Percentiles rank a stretch among this genome's conserved stretches.
Evolutionary conservation across 345 rosid genomes (phyloP).

Genomic region (Capsella bursapastoris): DNA sequence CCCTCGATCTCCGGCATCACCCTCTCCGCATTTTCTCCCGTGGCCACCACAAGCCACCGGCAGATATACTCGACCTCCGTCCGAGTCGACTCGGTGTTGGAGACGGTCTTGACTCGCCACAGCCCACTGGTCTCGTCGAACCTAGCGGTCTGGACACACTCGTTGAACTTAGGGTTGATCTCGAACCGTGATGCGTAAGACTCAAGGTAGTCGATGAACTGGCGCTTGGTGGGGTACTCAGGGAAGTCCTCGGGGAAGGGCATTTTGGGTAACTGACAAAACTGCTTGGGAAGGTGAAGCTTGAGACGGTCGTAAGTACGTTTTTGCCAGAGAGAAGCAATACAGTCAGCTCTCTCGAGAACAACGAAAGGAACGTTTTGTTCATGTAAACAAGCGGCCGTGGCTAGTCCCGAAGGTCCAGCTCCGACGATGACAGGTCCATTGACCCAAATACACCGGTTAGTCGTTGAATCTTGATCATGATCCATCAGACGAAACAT

Average conservation of each 20-base stretch:
- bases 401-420: conserved; percentile 85
- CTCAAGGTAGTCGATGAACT: conserved; percentile 80
- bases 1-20: conserved; percentile 80
- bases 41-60: conserved; percentile 95
- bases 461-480: conserved; percentile 48
- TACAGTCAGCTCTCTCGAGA: conserved; percentile 80
- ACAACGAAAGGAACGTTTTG: conserved; percentile 75
- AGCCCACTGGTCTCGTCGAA: conserved; percentile 79
- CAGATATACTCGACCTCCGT: conserved; percentile 83
- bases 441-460: conserved; percentile 67
- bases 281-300: conserved; percentile 85
- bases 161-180: conserved; percentile 79
- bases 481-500: conserved; percentile 52
- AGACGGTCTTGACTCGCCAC: conserved; percentile 77
- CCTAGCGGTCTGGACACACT: conserved; percentile 77
- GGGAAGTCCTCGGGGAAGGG: conserved; percentile 82
- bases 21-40: conserved; percentile 91
- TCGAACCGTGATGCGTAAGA: conserved; percentile 65
- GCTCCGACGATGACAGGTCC: conserved; percentile 89
- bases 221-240: conserved; percentile 67
- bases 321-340: conserved; percentile 85
- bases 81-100: conserved; percentile 46
- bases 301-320: conserved; percentile 81
- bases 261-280: conserved; percentile 78
- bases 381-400: conserved; percentile 78